Percentiles rank a stretch among this genome's conserved stretches.
These are phyloP conservation scores for Kockiozyma suomiensis DNA, from an alignment of 805 yeast species.

Conservation along the genomic window DNA sequence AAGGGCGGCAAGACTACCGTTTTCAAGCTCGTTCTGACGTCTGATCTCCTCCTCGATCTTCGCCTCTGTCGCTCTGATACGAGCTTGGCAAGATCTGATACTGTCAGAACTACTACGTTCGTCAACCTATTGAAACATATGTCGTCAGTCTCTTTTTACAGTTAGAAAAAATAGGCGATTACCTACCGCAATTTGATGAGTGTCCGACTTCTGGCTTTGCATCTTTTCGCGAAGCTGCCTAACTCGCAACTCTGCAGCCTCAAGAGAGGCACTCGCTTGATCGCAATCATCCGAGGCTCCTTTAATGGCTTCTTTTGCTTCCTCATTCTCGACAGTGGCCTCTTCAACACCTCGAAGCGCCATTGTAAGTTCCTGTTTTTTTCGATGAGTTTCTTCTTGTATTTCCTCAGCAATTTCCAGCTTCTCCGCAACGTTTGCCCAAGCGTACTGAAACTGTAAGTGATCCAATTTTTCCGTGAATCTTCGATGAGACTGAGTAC, in stretches of 20 bases:
- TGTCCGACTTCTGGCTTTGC: neutral
- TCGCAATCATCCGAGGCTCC: neutral
- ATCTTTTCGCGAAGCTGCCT: neutral
- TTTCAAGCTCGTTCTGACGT: conserved; percentile 4
- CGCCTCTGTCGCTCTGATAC: neutral
- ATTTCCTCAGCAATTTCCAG: conserved; percentile 11
- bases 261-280: neutral
- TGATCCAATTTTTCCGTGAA: conserved; percentile 13
- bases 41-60: neutral
- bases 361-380: conserved; percentile 1
- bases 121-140: neutral
- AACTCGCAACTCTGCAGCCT: neutral
- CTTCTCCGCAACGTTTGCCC: conserved; percentile 28
- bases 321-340: neutral
- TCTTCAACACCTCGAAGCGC: conserved; percentile 2
- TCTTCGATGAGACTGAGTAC: conserved; percentile 25
- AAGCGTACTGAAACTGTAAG: conserved; percentile 22
- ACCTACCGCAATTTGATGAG: conserved; percentile 10
- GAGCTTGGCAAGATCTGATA: neutral
- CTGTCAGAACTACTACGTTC: neutral
- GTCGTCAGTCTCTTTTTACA: neutral
- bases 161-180: too few relatives aligned
- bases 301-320: neutral
- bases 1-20: conserved; percentile 1
- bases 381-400: neutral